phyloP scores from a whole-genome alignment of 345 rosid genomes.

The Raphanus sativus region DNA sequence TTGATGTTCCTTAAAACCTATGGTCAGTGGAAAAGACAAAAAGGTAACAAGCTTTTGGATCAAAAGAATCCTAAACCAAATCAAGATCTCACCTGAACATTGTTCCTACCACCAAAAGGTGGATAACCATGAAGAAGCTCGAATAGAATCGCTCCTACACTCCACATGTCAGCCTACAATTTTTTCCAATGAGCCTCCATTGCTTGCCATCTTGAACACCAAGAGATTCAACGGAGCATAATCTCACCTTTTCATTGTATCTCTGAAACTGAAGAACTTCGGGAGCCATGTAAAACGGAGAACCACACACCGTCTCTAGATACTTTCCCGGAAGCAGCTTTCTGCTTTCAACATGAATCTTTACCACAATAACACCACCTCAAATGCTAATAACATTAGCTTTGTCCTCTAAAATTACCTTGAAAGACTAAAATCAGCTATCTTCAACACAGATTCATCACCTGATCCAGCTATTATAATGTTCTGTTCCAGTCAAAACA shows the following conservation, averaged over 20 bases:
- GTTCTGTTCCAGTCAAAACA: slow-evolving; percentile 46
- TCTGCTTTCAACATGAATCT: slow-evolving; percentile 35
- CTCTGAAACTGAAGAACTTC: slow-evolving; percentile 70
- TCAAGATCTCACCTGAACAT: slow-evolving; percentile 55
- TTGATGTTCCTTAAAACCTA: slow-evolving; percentile 53
- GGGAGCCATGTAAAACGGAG: slow-evolving; percentile 80
- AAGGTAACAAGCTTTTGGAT: background rate
- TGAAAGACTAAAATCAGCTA: slow-evolving; percentile 76
- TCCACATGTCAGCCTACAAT: slow-evolving; percentile 72
- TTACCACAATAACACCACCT: background rate
- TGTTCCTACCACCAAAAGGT: slow-evolving; percentile 57
- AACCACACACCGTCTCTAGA: slow-evolving; percentile 59
- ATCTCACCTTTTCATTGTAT: slow-evolving; percentile 61
- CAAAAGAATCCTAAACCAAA: background rate
- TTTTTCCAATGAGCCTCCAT: background rate
- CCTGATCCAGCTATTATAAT: slow-evolving; percentile 51
- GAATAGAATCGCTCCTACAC: slow-evolving; percentile 67
- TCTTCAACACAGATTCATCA: slow-evolving; percentile 54
- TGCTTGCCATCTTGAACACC: background rate
- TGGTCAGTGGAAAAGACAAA: background rate
- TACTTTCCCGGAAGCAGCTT: slow-evolving; percentile 44
- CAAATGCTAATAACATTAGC: background rate
- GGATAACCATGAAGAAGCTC: slow-evolving; percentile 72
- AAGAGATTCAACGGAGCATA: background rate
- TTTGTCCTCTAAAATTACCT: slow-evolving; percentile 47